phyloP scores from a whole-genome alignment of 305 asterid genomes.

The Fraxinus baroniana region DNA sequence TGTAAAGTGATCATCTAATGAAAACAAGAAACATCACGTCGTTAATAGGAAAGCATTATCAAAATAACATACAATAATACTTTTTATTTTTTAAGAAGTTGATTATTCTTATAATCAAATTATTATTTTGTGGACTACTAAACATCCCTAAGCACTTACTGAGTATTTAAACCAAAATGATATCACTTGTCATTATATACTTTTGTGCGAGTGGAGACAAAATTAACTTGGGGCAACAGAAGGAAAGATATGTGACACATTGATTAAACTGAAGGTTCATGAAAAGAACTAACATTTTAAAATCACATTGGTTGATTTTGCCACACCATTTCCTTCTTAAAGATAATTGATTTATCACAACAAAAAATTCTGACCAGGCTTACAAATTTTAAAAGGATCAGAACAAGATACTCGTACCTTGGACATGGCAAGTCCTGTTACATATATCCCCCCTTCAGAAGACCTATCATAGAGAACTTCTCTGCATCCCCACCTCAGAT shows the following conservation, averaged over 20 bases:
- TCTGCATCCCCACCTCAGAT: constrained; percentile 99
- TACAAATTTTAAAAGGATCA: constrained; percentile 16
- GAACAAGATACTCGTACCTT: constrained; percentile 51
- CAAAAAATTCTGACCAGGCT: neutral
- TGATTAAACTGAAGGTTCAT: neutral
- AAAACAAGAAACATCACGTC: neutral
- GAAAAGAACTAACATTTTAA: constrained; percentile 1
- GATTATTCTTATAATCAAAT: neutral
- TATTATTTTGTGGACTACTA: neutral
- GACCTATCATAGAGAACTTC: constrained; percentile 75
- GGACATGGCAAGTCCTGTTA: constrained; percentile 88
- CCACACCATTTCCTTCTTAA: neutral
- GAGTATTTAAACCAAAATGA: neutral
- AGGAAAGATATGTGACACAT: neutral
- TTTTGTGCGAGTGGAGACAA: neutral
- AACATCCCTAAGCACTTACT: neutral
- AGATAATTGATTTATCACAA: constrained; percentile 1
- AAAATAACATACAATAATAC: neutral
- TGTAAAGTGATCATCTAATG: neutral
- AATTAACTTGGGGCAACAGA: neutral
- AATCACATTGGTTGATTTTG: constrained; percentile 14
- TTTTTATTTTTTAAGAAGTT: neutral
- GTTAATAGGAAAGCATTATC: neutral
- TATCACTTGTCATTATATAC: neutral
- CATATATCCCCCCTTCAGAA: constrained; percentile 67